Base-by-base conservation (phyloP, 208 protist genomes). In the Leptomonas pyrrhocoris region DNA sequence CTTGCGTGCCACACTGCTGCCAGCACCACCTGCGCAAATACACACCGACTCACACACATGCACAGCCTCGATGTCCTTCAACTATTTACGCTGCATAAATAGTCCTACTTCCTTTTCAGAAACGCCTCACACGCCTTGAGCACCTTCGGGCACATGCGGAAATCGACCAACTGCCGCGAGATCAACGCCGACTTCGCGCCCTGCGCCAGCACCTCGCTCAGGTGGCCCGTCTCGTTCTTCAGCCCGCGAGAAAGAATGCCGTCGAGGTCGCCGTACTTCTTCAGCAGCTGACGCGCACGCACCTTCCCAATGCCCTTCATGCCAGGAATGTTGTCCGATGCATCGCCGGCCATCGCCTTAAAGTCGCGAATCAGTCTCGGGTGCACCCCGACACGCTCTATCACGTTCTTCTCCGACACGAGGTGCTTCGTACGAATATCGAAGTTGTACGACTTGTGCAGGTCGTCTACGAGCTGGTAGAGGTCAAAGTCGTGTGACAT, bases 401-500 rank as follows among this genome's bases (percentile, higher is more conserved):
- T 83, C 23, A 96, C 92, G 28, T 74, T 71, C 63, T 85, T 88
- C 73, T 96, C 89, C 40, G 85, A 92, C 15, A 96, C 85, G 23
- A 96, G 77, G 58, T 92, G 86, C 74, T 94, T 94, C 15, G 92
- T 94, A 45, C 92, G 87, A 48, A 95, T 90, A 61, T 96, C 89
- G 73, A 91, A 96, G 66, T 95, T 75, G 74, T 93, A 94, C 54
- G 73, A 88, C 61, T 72, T 85, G 53, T 79, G 73, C 42, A 65
- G 55, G 38, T 96, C 88, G 68, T 96, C 88, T 8, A 96, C 85
- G 31, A 96, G 83, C 60, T 96, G 92, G 67, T 92, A 95, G 42
- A 96, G 81, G 40, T 96, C 92, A 57, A 92, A 89, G 70, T 96
- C 92, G 75, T 96, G 92, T 28, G 92, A 95, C 73, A 95, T 88